Evolutionary conservation across 2,329 filamentous ascomycete genomes (phyloP), one percentile per base, ranked within the genome.

Genomic region (Lasiodiplodia sp.): DNA sequence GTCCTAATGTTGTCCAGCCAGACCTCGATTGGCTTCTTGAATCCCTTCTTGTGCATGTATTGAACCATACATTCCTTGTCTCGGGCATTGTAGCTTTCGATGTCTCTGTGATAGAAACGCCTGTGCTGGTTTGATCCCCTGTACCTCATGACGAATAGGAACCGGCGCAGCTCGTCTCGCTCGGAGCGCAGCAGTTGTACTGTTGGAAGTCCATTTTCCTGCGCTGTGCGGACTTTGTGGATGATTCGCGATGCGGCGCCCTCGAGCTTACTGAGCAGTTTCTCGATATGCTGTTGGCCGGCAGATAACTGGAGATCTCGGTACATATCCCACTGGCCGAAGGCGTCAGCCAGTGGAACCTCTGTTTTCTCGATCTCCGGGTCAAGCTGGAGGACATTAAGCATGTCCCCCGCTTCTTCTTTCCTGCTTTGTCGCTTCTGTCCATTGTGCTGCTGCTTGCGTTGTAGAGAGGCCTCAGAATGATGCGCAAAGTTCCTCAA

Each of bases 121-220:
- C 67, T 63, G 68, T 78, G 75, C 56, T 82, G 81, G 5, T 47
- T 68, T 1, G 72, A 73, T n/a, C 75, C 74, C 16, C 83, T 80
- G 58, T 84, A 85, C 68, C 82, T 82, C 72, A 84, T 77, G 3
- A 85, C 71, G 70, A 84, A 84, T 2, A 83, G 73, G 62, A 84
- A 84, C 66, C 83, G 84, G 56, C 83, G 80, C 11, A 85, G 44
- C 1, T 76, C 63, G 69, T 84, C 75, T 55, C 75, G 72, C 23
- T 82, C 76, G 0, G 60, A 38, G 5, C 81, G 75, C 1, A 71
- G 75, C 0, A 83, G 68, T 40, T 69, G 71, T 1, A 84, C 65
- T 0, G 60, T 70, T 5, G 58, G 7, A 8, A 76, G 71, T 2
- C 71, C 70, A 1, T 69, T 68, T 38, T 75, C 72, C 38, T 73